phyloP scores from a whole-genome alignment of 2,329 filamentous ascomycete species.

The Colletotrichum sp. region DNA sequence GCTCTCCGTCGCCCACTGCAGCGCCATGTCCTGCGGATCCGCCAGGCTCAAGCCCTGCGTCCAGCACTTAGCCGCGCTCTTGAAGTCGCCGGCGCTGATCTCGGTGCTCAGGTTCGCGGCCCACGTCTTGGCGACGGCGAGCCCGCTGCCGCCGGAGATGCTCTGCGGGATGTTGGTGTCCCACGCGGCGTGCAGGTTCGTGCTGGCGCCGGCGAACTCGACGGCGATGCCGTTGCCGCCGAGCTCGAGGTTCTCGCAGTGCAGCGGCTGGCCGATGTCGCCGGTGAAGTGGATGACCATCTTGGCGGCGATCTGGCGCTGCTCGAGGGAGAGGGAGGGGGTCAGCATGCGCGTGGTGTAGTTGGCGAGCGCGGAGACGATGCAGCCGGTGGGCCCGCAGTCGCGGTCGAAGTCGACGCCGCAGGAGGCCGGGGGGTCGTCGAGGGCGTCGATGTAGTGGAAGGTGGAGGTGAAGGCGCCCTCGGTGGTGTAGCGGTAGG shows the following conservation, averaged over 20 bases:
- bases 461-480: constrained; percentile 22
- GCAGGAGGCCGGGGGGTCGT: constrained; percentile 20
- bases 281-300: constrained; percentile 23
- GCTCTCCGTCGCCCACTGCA: constrained; percentile 44
- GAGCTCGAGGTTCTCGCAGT: constrained; percentile 20
- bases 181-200: constrained; percentile 67
- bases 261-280: constrained; percentile 24
- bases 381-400: constrained; percentile 21
- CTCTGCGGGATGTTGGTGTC: constrained; percentile 61
- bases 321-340: constrained; percentile 41
- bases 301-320: constrained; percentile 23
- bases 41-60: constrained; percentile 35
- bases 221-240: constrained; percentile 48
- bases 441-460: constrained; percentile 23
- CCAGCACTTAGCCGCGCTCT: constrained; percentile 38
- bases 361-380: constrained; percentile 22
- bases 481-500: constrained; percentile 23
- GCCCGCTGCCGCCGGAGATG: constrained; percentile 39
- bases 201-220: constrained; percentile 51
- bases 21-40: constrained; percentile 34
- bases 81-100: constrained; percentile 42
- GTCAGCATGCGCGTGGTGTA: constrained; percentile 39
- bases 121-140: constrained; percentile 42
- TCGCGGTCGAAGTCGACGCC: constrained; percentile 22
- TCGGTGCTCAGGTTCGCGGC: constrained; percentile 35